Evolutionary conservation across 2,329 filamentous ascomycete genomes (phyloP).

Genomic region (Calonectria crousiana): DNA sequence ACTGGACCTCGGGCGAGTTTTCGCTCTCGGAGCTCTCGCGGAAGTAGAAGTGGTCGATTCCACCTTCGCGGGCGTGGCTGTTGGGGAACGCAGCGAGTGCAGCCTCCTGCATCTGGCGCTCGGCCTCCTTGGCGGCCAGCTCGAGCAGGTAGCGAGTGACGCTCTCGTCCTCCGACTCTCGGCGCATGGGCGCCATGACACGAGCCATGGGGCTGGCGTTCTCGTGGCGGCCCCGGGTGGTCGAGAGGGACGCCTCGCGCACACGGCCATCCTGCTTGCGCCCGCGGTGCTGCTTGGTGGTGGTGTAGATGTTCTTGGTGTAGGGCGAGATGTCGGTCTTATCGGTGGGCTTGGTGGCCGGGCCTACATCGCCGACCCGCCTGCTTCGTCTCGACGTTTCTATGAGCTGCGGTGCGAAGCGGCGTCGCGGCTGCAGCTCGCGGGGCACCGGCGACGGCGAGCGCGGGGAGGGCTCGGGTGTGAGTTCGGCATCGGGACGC

Average conservation of each 20-base stretch:
- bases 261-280: constrained; percentile 44
- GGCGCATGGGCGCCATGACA: constrained; percentile 58
- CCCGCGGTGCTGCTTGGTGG: constrained; percentile 56
- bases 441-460: constrained; percentile 58
- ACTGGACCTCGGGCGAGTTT: constrained; percentile 55
- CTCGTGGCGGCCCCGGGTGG: constrained; percentile 14
- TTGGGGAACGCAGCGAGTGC: constrained; percentile 83
- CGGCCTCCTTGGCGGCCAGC: constrained; percentile 82
- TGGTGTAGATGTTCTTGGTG: constrained; percentile 71
- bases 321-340: constrained; percentile 80
- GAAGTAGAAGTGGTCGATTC: constrained; percentile 78
- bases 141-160: constrained; percentile 83
- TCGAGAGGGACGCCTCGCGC: constrained; percentile 25
- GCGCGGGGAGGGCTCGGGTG: constrained; percentile 65
- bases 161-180: constrained; percentile 81
- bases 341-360: constrained; percentile 73
- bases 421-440: constrained; percentile 58
- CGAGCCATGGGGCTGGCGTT: constrained; percentile 45
- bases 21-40: constrained; percentile 73
- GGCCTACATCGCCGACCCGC: constrained; percentile 72
- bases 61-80: constrained; percentile 76
- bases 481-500: constrained; percentile 69
- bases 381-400: constrained; percentile 82
- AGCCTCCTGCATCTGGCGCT: constrained; percentile 82
- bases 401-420: constrained; percentile 83